Evolutionary conservation across 805 yeast species (phyloP).

Genomic region (Priceomyces carsonii): DNA sequence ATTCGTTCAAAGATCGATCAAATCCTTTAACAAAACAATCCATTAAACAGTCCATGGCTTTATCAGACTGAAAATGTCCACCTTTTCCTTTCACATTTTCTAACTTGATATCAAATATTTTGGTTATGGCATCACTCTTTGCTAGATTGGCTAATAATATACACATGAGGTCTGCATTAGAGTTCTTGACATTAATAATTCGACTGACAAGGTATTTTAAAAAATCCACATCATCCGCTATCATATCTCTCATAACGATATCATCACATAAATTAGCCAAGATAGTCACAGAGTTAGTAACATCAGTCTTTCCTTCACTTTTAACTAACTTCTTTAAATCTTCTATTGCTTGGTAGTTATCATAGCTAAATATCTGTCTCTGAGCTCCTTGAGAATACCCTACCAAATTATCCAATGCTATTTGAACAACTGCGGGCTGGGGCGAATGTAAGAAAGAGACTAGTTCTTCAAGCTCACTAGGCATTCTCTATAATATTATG

Average conservation of each 20-base stretch:
- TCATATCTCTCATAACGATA: conserved; percentile 55
- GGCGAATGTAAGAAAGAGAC: conserved; percentile 82
- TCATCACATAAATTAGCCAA: conserved; percentile 83
- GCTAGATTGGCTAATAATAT: conserved; percentile 86
- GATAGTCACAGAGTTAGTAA: conserved; percentile 71
- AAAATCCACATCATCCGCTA: conserved; percentile 66
- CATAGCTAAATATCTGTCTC: conserved; percentile 64
- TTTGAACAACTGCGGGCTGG: conserved; percentile 74
- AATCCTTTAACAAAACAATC: conserved; percentile 87
- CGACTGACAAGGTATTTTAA: conserved; percentile 47
- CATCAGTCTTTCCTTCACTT: conserved; percentile 55
- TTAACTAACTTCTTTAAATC: conserved; percentile 65
- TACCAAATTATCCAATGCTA: conserved; percentile 81
- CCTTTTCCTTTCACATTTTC: conserved; percentile 39
- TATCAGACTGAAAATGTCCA: conserved; percentile 52
- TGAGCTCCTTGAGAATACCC: conserved; percentile 77
- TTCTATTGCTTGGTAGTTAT: conserved; percentile 67
- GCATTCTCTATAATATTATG: conserved; percentile 25
- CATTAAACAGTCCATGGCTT: conserved; percentile 76
- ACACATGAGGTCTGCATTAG: conserved; percentile 77
- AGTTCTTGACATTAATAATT: conserved; percentile 56
- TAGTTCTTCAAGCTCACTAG: conserved; percentile 51
- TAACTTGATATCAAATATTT: conserved; percentile 43
- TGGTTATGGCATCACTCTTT: conserved; percentile 64
- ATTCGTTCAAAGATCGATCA: conserved; percentile 67